Evolutionary conservation across 345 rosid genomes (phyloP).

Genomic region (Brassica napus): Da-Ae NC_063434.1:5774001-5774500

Average conservation of each 20-base stretch:
- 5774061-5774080: constrained; percentile 50
- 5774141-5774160: constrained; percentile 57
- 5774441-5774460: neutral
- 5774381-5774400: too few relatives aligned
- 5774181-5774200: constrained; percentile 74
- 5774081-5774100: constrained; percentile 75
- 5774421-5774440: constrained; percentile 19
- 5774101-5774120: constrained; percentile 67
- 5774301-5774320: constrained; percentile 67
- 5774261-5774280: constrained; percentile 65
- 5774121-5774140: constrained; percentile 53
- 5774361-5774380: too few relatives aligned
- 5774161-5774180: constrained; percentile 66
- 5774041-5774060: constrained; percentile 53
- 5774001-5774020: neutral
- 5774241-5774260: constrained; percentile 74
- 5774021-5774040: constrained; percentile 41
- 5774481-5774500: too few relatives aligned
- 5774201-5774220: constrained; percentile 76
- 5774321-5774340: constrained; percentile 79
- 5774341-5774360: constrained; percentile 38
- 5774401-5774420: constrained; percentile 19
- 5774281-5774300: constrained; percentile 52
- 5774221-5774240: constrained; percentile 71
- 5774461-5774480: too few relatives aligned